These are phyloP conservation scores for Martiniozyma asiatica DNA, from an alignment of 1,139 yeast genomes.

Conservation along the genomic window DNA sequence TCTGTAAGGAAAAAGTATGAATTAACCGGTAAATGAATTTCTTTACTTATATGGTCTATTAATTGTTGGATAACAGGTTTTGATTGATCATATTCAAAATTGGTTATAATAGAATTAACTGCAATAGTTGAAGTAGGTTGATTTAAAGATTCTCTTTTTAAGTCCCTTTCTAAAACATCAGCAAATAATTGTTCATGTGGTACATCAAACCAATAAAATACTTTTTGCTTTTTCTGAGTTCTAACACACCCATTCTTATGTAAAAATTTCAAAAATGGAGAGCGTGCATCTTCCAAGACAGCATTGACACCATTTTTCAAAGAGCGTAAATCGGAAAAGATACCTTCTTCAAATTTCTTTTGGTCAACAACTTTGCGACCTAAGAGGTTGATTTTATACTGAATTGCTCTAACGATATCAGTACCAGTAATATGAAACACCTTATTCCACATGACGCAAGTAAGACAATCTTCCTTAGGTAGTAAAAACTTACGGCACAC, in stretches of 20 bases:
- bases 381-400: slow-evolving; percentile 80
- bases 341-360: slow-evolving; percentile 94
- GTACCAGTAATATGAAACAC: slow-evolving; percentile 89
- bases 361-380: slow-evolving; percentile 78
- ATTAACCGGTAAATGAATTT: slow-evolving; percentile 6
- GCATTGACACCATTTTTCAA: slow-evolving; percentile 86
- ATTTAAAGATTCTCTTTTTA: slow-evolving; percentile 58
- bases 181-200: slow-evolving; percentile 88
- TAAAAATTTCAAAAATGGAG: slow-evolving; percentile 72
- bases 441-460: slow-evolving; percentile 89
- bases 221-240: slow-evolving; percentile 95
- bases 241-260: slow-evolving; percentile 80
- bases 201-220: slow-evolving; percentile 93
- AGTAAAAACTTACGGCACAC: slow-evolving; percentile 76
- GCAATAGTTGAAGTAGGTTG: slow-evolving; percentile 54
- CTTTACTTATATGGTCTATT: slow-evolving; percentile 29
- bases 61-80: slow-evolving; percentile 37
- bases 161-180: slow-evolving; percentile 87
- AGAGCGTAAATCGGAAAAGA: slow-evolving; percentile 80
- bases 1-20: slow-evolving; percentile 4
- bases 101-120: slow-evolving; percentile 47
- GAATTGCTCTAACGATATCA: slow-evolving; percentile 85
- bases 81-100: slow-evolving; percentile 41
- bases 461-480: slow-evolving; percentile 82
- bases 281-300: slow-evolving; percentile 75